Base-by-base conservation (phyloP, 768 basidiomycete genomes). In the Leucogyrophana mollusca region DNA sequence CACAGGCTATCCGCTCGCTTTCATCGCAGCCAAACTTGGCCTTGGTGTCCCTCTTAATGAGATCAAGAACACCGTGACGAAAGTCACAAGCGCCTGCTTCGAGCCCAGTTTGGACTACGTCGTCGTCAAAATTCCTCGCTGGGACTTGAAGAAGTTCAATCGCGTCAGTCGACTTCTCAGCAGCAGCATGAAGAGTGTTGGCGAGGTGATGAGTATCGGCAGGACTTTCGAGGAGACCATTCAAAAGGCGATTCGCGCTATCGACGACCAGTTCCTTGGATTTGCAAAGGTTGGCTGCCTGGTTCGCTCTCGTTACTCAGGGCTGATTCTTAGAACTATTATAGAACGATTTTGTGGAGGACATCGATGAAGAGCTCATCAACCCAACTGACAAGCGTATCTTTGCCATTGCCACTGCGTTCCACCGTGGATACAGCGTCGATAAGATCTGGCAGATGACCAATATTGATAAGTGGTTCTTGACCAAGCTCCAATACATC, bases 191-290 rank as follows among this genome's bases (percentile, higher is more conserved):
- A 98, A 98, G 79, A 93, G 90, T 57, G 95, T 99, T 7, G 95
- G 95, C 21, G 95, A 99, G 68, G 95, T 99, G 47, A 99, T 99
- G 96, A 92, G 90, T 56, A 98, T 99, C 55, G 95, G 95, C 11
- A 76, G 95, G 56, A 96, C 94, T 4, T 99, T 99, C 60, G 95
- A 98, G 66, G 95, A 99, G 74, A 97, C 94, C 1, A 87, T 98
- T 46, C 95, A 98, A 67, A 98, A 99, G 72, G 96, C 95, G 3
- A 95, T 98, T 51, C 77, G 95, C 25, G 87, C 93, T 3, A 96
- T 99, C 56, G 96, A 98, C 62, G 95, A 96, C 59, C 87, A 85
- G 52, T 99, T 97, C 66, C 66, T 80, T 58, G 96, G 96, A 1
- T 99, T 99, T 68, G 83, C 89, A 2, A 85, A 90, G 77, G 92